phyloP scores from a whole-genome alignment of 163 green algal species.

The Scenedesmus sp. region DNA sequence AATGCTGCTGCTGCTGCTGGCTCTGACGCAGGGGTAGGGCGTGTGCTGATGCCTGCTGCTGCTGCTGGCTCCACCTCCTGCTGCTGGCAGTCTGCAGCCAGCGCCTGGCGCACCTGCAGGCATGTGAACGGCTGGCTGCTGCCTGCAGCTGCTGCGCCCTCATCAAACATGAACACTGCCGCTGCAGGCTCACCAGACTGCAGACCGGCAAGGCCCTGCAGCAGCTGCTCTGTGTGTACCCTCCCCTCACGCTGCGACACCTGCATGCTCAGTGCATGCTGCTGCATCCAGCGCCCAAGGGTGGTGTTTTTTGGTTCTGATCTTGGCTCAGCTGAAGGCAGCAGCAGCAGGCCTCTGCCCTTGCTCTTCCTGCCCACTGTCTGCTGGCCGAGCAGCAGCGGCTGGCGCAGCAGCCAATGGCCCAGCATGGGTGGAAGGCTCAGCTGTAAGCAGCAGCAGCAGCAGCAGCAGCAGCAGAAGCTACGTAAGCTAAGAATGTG shows the following conservation, averaged over 20 bases:
- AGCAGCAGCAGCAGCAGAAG: too few relatives aligned
- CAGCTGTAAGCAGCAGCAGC: too few relatives aligned
- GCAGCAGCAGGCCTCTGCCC: background rate
- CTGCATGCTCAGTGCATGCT: background rate
- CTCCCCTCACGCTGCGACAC: too few relatives aligned
- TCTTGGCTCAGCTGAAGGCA: background rate
- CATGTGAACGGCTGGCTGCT: background rate
- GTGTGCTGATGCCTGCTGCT: background rate
- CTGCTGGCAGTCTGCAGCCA: background rate
- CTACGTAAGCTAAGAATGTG: too few relatives aligned
- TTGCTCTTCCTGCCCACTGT: background rate
- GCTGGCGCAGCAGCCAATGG: background rate
- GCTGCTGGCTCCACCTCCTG: background rate
- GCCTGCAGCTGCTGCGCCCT: background rate
- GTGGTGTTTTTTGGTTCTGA: background rate
- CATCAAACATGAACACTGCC: background rate
- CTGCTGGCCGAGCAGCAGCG: background rate
- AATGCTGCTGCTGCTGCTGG: too few relatives aligned
- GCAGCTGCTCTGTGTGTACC: background rate
- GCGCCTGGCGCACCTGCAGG: background rate
- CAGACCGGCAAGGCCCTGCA: background rate
- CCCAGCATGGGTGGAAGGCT: background rate
- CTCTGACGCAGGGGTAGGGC: too few relatives aligned
- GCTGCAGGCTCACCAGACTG: background rate
- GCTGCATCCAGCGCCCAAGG: background rate